Evolutionary conservation across 805 yeast species (phyloP).

Genomic region (Cyberlindnera euphorbiiphila): DNA sequence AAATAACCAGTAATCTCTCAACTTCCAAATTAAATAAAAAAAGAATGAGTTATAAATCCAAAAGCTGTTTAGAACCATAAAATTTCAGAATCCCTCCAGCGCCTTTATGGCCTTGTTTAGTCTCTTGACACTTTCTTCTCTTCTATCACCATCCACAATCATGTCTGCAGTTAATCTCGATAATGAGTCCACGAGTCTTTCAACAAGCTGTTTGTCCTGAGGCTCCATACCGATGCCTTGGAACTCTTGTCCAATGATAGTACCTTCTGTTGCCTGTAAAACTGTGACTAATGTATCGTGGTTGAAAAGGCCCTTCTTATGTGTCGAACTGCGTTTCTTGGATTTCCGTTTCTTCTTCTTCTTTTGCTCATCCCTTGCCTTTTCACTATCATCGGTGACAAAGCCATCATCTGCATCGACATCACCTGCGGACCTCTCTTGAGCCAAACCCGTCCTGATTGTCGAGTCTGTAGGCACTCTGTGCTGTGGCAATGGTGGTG

Average conservation of each 20-base stretch:
- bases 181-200: conserved; percentile 80
- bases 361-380: conserved; percentile 2
- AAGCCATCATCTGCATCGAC: conserved; percentile 23
- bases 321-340: conserved; percentile 8
- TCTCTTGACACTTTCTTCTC: conserved; percentile 74
- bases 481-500: conserved; percentile 29
- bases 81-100: conserved; percentile 71
- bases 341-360: conserved; percentile 11
- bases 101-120: conserved; percentile 80
- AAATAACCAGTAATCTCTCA: too few species aligned
- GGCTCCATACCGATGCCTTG: conserved; percentile 66
- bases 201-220: conserved; percentile 75
- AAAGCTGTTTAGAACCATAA: too few species aligned
- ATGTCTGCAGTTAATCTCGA: conserved; percentile 86
- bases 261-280: conserved; percentile 38
- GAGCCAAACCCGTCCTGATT: too few species aligned
- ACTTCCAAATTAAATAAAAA: not conserved
- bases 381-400: conserved; percentile 26
- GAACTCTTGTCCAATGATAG: conserved; percentile 54
- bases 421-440: too few species aligned
- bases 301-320: conserved; percentile 23
- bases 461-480: conserved; percentile 10
- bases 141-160: conserved; percentile 78
- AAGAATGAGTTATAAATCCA: not conserved
- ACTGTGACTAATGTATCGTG: conserved; percentile 35